Evolutionary conservation across 2,329 filamentous ascomycete genomes (phyloP).

Genomic region (Pseudodiploospora longispora): DNA sequence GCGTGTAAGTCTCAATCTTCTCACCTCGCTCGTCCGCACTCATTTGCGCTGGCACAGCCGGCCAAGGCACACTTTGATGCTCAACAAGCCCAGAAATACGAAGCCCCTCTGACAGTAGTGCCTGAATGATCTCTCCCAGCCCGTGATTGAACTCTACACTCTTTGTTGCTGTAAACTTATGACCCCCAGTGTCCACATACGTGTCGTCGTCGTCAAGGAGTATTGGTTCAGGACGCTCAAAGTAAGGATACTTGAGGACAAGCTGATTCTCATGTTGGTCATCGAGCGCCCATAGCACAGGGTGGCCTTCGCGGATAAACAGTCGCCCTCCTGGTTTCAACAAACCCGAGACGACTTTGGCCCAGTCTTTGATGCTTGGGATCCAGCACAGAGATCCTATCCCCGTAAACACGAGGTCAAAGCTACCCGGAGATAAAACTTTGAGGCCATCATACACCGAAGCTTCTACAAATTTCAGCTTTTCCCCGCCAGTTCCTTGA

Average conservation of each 20-base stretch:
- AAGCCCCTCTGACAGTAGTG: constrained; percentile 8
- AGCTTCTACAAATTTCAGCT: constrained; percentile 8
- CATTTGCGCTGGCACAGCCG: constrained; percentile 5
- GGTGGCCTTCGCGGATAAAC: constrained; percentile 11
- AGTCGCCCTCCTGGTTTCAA: constrained; percentile 8
- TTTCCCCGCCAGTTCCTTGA: constrained; percentile 4
- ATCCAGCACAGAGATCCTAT: constrained; percentile 12
- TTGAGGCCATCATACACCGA: constrained; percentile 7
- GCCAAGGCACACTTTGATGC: constrained; percentile 11
- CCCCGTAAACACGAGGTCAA: constrained; percentile 12
- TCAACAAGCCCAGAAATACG: constrained; percentile 7
- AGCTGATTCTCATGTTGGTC: constrained; percentile 1
- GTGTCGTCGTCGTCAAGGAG: constrained; percentile 5
- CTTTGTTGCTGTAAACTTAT: constrained; percentile 3
- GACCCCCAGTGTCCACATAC: constrained; percentile 5
- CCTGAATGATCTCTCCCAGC: constrained; percentile 11
- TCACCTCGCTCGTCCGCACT: constrained; percentile 6
- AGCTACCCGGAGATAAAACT: not conserved
- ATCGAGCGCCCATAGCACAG: constrained; percentile 8
- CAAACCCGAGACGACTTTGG: constrained; percentile 7
- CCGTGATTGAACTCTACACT: constrained; percentile 11
- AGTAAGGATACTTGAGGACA: constrained; percentile 9
- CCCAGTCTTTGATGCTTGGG: constrained; percentile 7
- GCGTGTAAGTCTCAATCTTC: not conserved
- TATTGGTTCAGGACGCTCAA: constrained; percentile 6